A percentile compares a stretch with the other conserved stretches of the same genome.
Evolutionary conservation across 1,139 yeast species (phyloP).

Genomic region (Yamadazyma trypodendri): DNA sequence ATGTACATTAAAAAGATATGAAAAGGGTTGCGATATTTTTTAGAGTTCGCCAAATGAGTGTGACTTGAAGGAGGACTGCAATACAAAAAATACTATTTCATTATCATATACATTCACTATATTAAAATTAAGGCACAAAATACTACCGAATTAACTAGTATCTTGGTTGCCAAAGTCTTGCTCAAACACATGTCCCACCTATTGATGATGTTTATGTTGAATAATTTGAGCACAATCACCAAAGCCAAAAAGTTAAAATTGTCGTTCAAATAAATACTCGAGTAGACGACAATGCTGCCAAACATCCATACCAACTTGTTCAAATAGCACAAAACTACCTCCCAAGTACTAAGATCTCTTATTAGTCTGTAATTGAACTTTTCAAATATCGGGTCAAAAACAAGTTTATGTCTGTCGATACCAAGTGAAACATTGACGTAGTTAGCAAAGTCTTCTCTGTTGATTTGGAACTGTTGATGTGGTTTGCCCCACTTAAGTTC

Average conservation of each 20-base stretch:
- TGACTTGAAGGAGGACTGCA: too few relatives aligned
- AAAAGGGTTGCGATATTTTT: too few relatives aligned
- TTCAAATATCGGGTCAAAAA: constrained; percentile 19
- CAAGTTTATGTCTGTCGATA: constrained; percentile 12
- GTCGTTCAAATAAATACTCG: constrained; percentile 9
- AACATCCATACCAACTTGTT: constrained; percentile 12
- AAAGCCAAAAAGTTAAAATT: constrained; percentile 4
- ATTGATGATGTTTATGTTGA: constrained; percentile 16
- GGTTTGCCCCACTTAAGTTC: constrained; percentile 3
- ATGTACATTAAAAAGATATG: too few relatives aligned
- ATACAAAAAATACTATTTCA: neutral
- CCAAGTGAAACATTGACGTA: constrained; percentile 14
- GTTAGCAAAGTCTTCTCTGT: constrained; percentile 13
- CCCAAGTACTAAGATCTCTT: constrained; percentile 9
- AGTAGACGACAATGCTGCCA: constrained; percentile 11
- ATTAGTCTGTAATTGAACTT: constrained; percentile 11
- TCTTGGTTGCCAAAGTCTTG: constrained; percentile 9
- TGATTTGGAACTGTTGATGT: neutral
- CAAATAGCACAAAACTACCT: constrained; percentile 10
- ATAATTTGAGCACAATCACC: constrained; percentile 15
- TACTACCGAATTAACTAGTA: constrained; percentile 8
- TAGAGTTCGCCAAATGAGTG: too few relatives aligned
- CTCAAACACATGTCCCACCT: constrained; percentile 6
- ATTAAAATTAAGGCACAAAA: constrained; percentile 13
- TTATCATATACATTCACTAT: constrained; percentile 4